phyloP scores from a whole-genome alignment of 345 rosid genomes.

The Eucalyptus sp. region DNA sequence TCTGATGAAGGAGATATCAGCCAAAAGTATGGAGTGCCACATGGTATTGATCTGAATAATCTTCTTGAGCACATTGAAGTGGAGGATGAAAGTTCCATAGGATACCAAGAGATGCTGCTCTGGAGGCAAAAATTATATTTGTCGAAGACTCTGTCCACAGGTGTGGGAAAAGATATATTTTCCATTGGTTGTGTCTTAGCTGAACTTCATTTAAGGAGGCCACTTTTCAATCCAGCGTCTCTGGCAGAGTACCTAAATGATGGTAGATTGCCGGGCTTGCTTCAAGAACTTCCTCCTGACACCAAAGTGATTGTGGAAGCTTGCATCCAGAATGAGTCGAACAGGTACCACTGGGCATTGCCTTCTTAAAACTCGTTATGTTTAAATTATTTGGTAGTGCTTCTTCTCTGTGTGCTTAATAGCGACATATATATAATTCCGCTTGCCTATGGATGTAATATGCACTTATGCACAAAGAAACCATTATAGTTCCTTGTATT shows the following conservation, averaged over 20 bases:
- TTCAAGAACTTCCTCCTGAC: slow-evolving; percentile 70
- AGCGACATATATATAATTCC: not conserved
- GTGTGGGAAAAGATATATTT: slow-evolving; percentile 59
- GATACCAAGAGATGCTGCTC: slow-evolving; percentile 54
- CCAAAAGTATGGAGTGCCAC: slow-evolving; percentile 11
- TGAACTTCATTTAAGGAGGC: slow-evolving; percentile 64
- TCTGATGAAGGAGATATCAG: slow-evolving; percentile 18
- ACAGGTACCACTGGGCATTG: slow-evolving; percentile 27
- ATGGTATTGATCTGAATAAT: slow-evolving; percentile 32
- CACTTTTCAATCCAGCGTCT: slow-evolving; percentile 65
- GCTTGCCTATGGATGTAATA: not conserved
- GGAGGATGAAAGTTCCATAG: slow-evolving; percentile 36
- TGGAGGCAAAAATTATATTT: slow-evolving; percentile 52
- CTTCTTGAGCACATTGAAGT: slow-evolving; percentile 64
- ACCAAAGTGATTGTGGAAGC: slow-evolving; percentile 63
- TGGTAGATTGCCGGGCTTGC: slow-evolving; percentile 41
- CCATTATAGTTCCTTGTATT: not conserved
- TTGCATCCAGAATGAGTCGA: slow-evolving; percentile 62
- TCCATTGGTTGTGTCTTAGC: slow-evolving; percentile 78
- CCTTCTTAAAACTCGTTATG: not conserved
- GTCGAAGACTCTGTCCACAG: slow-evolving; percentile 18
- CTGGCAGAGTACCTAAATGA: slow-evolving; percentile 33
- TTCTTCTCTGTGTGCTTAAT: not conserved
- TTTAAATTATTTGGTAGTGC: not conserved
- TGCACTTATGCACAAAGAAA: not conserved